These are phyloP conservation scores for Wickerhamiella siamensis DNA, from an alignment of 805 yeast species.

Conservation along the genomic window DNA sequence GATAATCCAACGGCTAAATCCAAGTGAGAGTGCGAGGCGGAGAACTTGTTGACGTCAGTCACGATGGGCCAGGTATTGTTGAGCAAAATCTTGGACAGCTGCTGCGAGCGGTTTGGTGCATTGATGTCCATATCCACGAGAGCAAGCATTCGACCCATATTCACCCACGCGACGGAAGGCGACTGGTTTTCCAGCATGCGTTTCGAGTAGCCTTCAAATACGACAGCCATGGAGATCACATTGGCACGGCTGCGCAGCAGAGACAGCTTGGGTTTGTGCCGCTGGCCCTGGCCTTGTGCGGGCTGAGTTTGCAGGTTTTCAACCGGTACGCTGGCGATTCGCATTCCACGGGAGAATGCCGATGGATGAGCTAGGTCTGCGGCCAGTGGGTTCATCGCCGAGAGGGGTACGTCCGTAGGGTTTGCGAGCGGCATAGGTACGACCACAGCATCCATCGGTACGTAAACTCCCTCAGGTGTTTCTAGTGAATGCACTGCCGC, in stretches of 20 bases:
- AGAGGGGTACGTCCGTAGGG: slow-evolving; percentile 24
- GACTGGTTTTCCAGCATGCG: background rate
- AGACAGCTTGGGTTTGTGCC: background rate
- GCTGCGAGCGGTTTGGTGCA: slow-evolving; percentile 18
- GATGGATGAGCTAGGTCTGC: slow-evolving; percentile 20
- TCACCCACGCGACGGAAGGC: background rate
- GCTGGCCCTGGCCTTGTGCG: background rate
- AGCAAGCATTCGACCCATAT: background rate
- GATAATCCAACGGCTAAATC: slow-evolving; percentile 49
- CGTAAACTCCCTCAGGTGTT: slow-evolving; percentile 23
- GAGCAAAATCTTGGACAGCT: slow-evolving; percentile 26
- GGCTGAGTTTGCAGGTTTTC: background rate
- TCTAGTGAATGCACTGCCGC: slow-evolving; percentile 5
- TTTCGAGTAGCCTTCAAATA: background rate
- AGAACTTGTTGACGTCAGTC: slow-evolving; percentile 23
- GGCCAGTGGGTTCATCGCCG: slow-evolving; percentile 24
- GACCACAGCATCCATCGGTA: slow-evolving; percentile 14
- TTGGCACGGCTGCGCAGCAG: background rate
- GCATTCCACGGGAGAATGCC: slow-evolving; percentile 16
- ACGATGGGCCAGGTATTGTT: slow-evolving; percentile 28
- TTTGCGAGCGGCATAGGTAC: slow-evolving; percentile 26
- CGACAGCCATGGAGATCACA: background rate
- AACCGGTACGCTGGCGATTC: background rate
- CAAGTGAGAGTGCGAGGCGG: slow-evolving; percentile 24
- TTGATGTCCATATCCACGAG: slow-evolving; percentile 17